Conservation (phyloP, 2,329 filamentous ascomycete species). For the Phaeosphaeriaceae sp. region DNA sequence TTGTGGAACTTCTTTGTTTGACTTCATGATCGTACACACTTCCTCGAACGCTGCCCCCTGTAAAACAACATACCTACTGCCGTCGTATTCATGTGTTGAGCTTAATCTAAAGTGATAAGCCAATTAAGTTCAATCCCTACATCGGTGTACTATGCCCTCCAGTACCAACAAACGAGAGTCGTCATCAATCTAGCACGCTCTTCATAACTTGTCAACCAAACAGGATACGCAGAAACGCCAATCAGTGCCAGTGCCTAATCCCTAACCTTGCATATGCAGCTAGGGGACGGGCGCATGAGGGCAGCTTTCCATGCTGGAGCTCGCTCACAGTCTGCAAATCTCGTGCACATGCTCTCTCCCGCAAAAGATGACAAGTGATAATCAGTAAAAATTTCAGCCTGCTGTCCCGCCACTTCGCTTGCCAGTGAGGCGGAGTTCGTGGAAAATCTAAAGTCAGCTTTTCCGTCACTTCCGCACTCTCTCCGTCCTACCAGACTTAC, state of each 20-base stretch:
- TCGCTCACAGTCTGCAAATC: constrained; percentile 19
- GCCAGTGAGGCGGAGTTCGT: constrained; percentile 1
- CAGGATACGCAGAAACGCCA: constrained; percentile 24
- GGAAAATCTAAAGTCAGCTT: not conserved
- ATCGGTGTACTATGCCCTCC: not conserved
- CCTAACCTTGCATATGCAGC: constrained; percentile 47
- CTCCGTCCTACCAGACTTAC: not conserved
- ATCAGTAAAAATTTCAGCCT: constrained; percentile 25
- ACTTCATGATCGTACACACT: not conserved
- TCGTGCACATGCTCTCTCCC: constrained; percentile 24
- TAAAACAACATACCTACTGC: constrained; percentile 14
- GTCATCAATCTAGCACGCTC: constrained; percentile 20
- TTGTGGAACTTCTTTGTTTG: not conserved
- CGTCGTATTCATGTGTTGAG: constrained; percentile 16
- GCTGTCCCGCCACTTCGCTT: constrained; percentile 25
- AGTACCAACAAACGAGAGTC: not conserved
- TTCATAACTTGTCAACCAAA: constrained; percentile 25
- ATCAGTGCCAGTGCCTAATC: constrained; percentile 30
- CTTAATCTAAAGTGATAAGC: constrained; percentile 3
- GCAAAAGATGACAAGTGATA: constrained; percentile 9
- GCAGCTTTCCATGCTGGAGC: constrained; percentile 39
- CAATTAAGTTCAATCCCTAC: not conserved
- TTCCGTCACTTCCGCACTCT: not conserved
- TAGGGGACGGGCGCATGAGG: constrained; percentile 43
- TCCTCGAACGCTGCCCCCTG: not conserved